Evolutionary conservation across 2,329 filamentous ascomycete species (phyloP).

Genomic region (Xenoacremonium recifei): DNA sequence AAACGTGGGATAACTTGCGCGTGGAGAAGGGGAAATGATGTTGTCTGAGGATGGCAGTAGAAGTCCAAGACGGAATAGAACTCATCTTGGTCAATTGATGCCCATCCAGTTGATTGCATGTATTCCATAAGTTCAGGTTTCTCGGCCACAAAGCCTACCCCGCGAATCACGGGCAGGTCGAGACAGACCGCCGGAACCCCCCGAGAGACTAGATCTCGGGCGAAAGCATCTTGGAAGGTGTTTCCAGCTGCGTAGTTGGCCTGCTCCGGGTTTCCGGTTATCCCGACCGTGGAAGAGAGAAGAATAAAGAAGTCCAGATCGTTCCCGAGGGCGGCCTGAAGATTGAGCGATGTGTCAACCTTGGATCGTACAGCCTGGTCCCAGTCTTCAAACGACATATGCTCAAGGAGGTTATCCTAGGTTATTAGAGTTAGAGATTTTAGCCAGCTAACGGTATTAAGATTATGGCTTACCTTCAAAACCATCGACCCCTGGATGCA

Average conservation of each 20-base stretch:
- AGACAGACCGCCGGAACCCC: conserved; percentile 8
- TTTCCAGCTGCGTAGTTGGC: conserved; percentile 10
- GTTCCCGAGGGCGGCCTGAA: conserved; percentile 20
- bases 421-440: not conserved
- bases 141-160: conserved; percentile 11
- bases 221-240: conserved; percentile 12
- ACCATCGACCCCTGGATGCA: conserved; percentile 29
- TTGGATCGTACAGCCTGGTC: conserved; percentile 30
- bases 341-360: conserved; percentile 28
- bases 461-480: conserved; percentile 12
- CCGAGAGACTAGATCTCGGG: conserved; percentile 6
- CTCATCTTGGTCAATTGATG: not conserved
- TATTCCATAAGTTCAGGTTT: conserved; percentile 3
- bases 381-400: conserved; percentile 27
- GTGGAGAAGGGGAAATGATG: not conserved
- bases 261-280: conserved; percentile 9
- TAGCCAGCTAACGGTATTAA: no score
- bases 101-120: not conserved
- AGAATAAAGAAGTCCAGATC: conserved; percentile 36
- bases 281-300: conserved; percentile 3
- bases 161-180: conserved; percentile 7
- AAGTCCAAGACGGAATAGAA: not conserved
- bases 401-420: conserved; percentile 30
- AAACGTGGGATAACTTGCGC: not conserved
- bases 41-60: not conserved